Base-by-base conservation (phyloP, 1,284 basidiomycete genomes). In the Cystobasidium sp. region DNA sequence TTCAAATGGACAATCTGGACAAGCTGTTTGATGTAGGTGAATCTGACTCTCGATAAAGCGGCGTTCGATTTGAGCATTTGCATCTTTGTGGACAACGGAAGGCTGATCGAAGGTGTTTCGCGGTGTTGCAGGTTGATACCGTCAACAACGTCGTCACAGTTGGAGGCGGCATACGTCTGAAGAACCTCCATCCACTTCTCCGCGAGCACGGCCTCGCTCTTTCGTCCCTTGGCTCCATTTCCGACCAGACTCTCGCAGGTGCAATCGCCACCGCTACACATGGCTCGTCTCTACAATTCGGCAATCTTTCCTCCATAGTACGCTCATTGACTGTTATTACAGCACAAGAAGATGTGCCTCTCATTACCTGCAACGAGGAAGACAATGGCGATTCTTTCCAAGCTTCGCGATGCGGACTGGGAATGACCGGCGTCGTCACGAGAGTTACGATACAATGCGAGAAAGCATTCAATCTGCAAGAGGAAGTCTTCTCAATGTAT, bases 181-280 rank as follows among this genome's bases (percentile, higher is more conserved):
- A n/a, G 52, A 77, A 80, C 75, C 76, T 84, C 24, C 80, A 81
- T 52, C 80, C 82, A 63, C 76, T 83, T 20, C 89, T 98, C 67
- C 88, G 87, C 47, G 82, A 84, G n/a, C 84, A 90, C 78, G 86
- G 86, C 41, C 87, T 97, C 24, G 94, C 94, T 56, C 90, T 99
- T 87, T 89, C 88, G 80, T 97, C 94, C 82, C 86, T 98, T 76
- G 97, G 97, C 52, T 96, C 94, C 52, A 98, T 99, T 81, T 96
- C 93, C 51, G 94, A 97, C 82, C 96, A 98, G 83, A 94, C 94
- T 2, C 87, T 99, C 76, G 95, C 88, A n/a, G 96, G 96, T 44
- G 88, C 95, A 77, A 87, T 99, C 80, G 91, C 94, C 10, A 99
- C 97, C 55, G 94, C 94, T 3, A 95, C 95, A 0, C 96, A 99